Evolutionary conservation across 2,329 filamentous ascomycete genomes (phyloP).

Genomic region (Rutstroemia sp.): DNA sequence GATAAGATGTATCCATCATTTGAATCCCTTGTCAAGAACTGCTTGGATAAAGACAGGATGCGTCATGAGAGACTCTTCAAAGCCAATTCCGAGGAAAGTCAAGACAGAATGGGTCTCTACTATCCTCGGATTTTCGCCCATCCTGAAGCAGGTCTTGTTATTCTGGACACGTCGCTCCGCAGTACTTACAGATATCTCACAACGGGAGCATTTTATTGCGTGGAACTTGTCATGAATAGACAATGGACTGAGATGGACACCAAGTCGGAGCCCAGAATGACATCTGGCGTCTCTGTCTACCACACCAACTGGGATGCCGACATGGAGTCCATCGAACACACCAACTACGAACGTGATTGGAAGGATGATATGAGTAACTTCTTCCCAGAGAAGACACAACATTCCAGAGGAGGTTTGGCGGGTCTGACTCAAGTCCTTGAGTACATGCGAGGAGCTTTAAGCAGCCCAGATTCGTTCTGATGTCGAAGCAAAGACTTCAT

Average conservation of each 20-base stretch:
- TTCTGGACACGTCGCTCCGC: conserved; percentile 18
- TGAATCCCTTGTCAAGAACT: conserved; percentile 15
- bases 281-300: background rate
- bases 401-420: conserved; percentile 12
- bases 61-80: background rate
- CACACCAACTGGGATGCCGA: conserved; percentile 20
- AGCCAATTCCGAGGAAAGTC: conserved; percentile 1
- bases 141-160: conserved; percentile 8
- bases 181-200: conserved; percentile 23
- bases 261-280: conserved; percentile 18
- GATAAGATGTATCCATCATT: conserved; percentile 14
- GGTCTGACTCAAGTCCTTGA: conserved; percentile 12
- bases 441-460: background rate
- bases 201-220: conserved; percentile 17
- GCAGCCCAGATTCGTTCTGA: background rate
- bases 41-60: conserved; percentile 10
- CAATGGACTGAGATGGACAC: conserved; percentile 21
- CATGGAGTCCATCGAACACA: conserved; percentile 22
- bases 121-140: conserved; percentile 20
- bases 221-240: conserved; percentile 28
- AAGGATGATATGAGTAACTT: conserved; percentile 16
- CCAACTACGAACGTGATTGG: conserved; percentile 19
- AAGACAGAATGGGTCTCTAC: conserved; percentile 18
- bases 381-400: conserved; percentile 12
- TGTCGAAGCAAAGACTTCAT: too few relatives aligned